Conservation (phyloP, 1,284 basidiomycete species). For the Melampsora americana region DNA sequence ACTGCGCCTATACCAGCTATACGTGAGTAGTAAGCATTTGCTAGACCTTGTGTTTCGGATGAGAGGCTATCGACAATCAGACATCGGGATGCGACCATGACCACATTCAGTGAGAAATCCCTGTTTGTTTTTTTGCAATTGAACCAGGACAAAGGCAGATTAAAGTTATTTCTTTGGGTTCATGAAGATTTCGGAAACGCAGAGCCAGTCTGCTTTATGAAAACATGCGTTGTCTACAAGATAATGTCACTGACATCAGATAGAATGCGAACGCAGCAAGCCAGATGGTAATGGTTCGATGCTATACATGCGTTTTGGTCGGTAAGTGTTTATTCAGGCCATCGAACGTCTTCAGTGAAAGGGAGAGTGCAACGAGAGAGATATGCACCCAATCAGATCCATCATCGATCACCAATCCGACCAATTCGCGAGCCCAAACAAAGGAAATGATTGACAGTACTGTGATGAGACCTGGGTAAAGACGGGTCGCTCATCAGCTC, state of each 20-base stretch:
- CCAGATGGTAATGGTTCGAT: not conserved
- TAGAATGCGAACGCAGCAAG: slow-evolving; percentile 26
- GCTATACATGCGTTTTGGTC: no score
- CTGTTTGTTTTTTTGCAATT: not conserved
- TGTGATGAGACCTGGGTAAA: slow-evolving; percentile 8
- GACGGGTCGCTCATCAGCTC: no score
- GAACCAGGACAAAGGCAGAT: no score
- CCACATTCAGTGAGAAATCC: slow-evolving; percentile 52
- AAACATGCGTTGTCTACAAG: no score
- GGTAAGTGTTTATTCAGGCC: no score
- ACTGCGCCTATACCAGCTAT: slow-evolving; percentile 23
- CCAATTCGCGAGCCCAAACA: slow-evolving; percentile 28
- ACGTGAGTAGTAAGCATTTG: slow-evolving; percentile 53
- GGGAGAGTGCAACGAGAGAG: not conserved
- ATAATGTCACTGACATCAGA: slow-evolving; percentile 25
- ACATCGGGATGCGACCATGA: slow-evolving; percentile 51
- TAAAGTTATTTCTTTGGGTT: not conserved
- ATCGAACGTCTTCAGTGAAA: no score
- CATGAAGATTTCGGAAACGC: no score
- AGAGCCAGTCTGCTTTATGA: no score
- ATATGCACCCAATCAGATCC: not conserved
- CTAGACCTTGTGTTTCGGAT: slow-evolving; percentile 49
- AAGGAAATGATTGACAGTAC: slow-evolving; percentile 23
- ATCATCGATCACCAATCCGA: not conserved
- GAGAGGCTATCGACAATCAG: slow-evolving; percentile 52